Base-by-base conservation (phyloP, 805 yeast genomes). In the Ogataea dorogensis region DNA sequence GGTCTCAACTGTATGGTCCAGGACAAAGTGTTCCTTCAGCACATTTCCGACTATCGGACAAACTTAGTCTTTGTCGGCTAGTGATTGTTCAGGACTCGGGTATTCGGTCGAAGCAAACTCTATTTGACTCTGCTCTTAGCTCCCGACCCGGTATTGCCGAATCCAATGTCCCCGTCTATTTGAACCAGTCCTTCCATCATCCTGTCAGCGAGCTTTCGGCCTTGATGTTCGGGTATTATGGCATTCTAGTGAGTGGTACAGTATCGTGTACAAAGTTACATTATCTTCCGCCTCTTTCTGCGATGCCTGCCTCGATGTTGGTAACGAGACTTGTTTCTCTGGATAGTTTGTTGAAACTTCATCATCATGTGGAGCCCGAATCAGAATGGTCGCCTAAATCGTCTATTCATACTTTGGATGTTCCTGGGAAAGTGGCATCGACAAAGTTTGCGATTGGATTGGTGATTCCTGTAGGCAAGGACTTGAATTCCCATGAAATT, bases 181-280 rank as follows among this genome's bases (percentile, higher is more conserved):
- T 48, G 19, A 46, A 63, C 25, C 54, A 61, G 23, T 52, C 66
- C 11, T 56, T 58, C 3, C 60, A 64, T 36, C 77, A 74, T 43
- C 62, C 68, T 12, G 44, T 61, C 15, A 59, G 56, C 37, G 79
- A 75, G 40, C 47, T 75, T 14, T 65, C 71, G 17, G 71, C 70
- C 38, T 71, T 66, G 45, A 72, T 75, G 73, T 75, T 75, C 54
- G 81, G 81, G 9, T 69, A 73, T 33, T 51, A 53, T 36, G 80
- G 81, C 0, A 57, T 75, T 20, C 74, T 77, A 7, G 58, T 71
- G 6, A 71, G 64, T 39, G 78, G 75, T 37, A 54, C 62, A 12
- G 59, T 61, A 13, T 53, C 65, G 15, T 54, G 67, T 9, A 70
- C 75, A 4, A 75, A 75, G 42, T 49, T 75, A 2, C 79, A 75